Base-by-base conservation (phyloP, 306 rosid species). In the Quercus berberidifolia region DNA sequence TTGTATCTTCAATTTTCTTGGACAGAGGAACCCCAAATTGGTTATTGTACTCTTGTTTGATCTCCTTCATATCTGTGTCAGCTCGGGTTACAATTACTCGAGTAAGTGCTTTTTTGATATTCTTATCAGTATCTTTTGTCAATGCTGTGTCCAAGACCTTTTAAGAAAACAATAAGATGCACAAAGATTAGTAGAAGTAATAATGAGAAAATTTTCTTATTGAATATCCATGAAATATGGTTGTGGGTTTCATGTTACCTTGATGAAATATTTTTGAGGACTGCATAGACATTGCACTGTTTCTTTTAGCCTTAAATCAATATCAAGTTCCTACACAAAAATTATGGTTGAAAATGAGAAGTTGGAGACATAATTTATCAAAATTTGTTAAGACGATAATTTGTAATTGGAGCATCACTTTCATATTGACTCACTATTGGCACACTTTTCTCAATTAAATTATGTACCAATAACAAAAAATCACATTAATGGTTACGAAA, bases 81-180 rank as follows among this genome's bases (percentile, higher is more conserved):
- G 98, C 92, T 83, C 96, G 78, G 54, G 99, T 89, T 31, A 93
- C 92, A 19, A 93, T 74, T n/a, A 95, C 92, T 77, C 99, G 91
- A 59, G 97, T 90, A 77, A 93, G 79, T 23, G 85, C 89, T 76
- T 93, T 95, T 72, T 89, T 91, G 52, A 68, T 77, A 11, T 70
- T 85, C 83, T 93, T 90, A 19, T 95, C 86, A 6, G 78, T 91
- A 71, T 89, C 94, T 77, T 63, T 77, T 81, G 52, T 88, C 81
- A 95, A 69, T 55, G 99, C 74, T 33, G 64, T 64, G 58, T 90
- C 82, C 89, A 95, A 76, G 69, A 91, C 90, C 98, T 88, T 74
- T 31, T 72, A 18, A 60, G 31, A 8, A 0, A 35, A 46, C 9
- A 2, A 81, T 52, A 26, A n/a, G 4, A 38, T 68, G 3, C 70